Evolutionary conservation across 208 protist genomes (phyloP), one percentile per base, ranked within the genome.

Genomic region (Leishmania tarentolae): DNA sequence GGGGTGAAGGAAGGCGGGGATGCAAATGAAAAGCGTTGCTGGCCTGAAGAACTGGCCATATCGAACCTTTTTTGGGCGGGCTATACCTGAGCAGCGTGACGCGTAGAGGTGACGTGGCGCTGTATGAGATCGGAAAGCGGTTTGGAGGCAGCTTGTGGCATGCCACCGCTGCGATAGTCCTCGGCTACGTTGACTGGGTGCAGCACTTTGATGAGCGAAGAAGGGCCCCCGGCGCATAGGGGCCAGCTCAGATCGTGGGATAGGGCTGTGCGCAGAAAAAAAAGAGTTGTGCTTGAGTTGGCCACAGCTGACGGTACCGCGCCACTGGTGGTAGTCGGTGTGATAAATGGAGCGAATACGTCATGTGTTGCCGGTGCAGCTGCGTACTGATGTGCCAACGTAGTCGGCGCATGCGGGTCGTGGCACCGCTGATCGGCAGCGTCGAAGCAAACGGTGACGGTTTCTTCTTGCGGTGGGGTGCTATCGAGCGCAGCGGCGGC

Each of bases 121-220:
- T 46, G 70, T 70, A 71, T 81, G 28, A 81, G 42, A 57, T 28
- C 40, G 15, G 70, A 69, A 13, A 81, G 44, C 4, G 44, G 24
- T 56, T 76, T 44, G n/a, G 57, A 56, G 1, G 69, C 70, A 3
- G 70, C 57, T 15, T 40, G 61, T 11, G 76, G 57, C 7, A 57
- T 81, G 28, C 71, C 70, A 4, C 53, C 35, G 70, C 69, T 70
- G 68, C 50, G 69, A 40, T 76, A 72, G 15, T 7, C 1, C n/a
- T 3, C 24, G 13, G 31, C 40, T 37, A 42, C 6, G 7, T 44
- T 47, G 0, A 35, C 3, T 3, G 70, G 56, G 15, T 76, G 53
- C 46, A 11, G 75, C 57, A 5, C 53, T 56, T 0, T 59, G 19
- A 8, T 21, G 37, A 19, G 9, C 19, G 63, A 19, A n/a, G 37